phyloP scores from a whole-genome alignment of 1,284 basidiomycete genomes.

The Cryptococcus jaspeensis region DNA sequence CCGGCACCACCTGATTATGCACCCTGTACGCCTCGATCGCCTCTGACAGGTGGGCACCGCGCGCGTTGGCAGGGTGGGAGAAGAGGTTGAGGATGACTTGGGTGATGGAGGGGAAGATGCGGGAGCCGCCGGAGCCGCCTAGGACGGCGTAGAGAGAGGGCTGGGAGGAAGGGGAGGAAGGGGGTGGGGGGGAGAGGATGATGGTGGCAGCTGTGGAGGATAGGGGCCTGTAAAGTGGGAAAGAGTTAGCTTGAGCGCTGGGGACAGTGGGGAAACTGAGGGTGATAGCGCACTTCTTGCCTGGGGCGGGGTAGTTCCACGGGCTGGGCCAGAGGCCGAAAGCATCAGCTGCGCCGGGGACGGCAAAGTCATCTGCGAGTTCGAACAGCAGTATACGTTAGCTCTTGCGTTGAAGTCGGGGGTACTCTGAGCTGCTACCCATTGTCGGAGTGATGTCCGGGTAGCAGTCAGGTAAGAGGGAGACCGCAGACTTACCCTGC shows the following conservation, averaged over 20 bases:
- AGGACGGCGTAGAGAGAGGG: slow-evolving; percentile 64
- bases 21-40: slow-evolving; percentile 84
- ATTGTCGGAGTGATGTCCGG: neutral
- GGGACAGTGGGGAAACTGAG: neutral
- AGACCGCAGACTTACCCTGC: slow-evolving; percentile 32
- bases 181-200: slow-evolving; percentile 62
- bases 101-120: slow-evolving; percentile 77
- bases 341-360: slow-evolving; percentile 71
- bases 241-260: neutral
- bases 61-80: slow-evolving; percentile 50
- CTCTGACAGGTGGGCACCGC: slow-evolving; percentile 68
- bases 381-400: neutral
- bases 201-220: slow-evolving; percentile 81
- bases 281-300: slow-evolving; percentile 61
- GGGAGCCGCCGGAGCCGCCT: slow-evolving; percentile 82
- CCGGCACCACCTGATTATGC: slow-evolving; percentile 87
- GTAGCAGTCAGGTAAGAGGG: neutral
- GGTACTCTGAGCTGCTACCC: too few relatives aligned
- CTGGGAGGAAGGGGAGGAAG: neutral
- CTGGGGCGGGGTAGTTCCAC: slow-evolving; percentile 81
- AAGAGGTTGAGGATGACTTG: slow-evolving; percentile 80
- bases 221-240: slow-evolving; percentile 56
- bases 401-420: too few relatives aligned
- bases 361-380: slow-evolving; percentile 76
- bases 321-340: slow-evolving; percentile 84